Conservation (phyloP, 257 asterid species). For the Echium plantagineum region DNA sequence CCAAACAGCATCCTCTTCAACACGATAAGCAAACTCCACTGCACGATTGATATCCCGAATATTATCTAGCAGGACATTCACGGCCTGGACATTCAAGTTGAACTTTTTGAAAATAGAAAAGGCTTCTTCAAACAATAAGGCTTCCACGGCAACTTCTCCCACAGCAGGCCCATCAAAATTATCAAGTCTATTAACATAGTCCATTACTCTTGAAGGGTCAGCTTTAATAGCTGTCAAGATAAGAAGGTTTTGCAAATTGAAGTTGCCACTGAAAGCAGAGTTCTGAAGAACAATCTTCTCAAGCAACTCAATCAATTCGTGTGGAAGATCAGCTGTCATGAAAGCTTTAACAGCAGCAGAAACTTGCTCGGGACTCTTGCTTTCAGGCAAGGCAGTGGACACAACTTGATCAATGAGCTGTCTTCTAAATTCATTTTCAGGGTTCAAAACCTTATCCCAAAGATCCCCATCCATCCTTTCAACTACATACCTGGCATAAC, state of each 20-base stretch:
- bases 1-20: conserved; percentile 98
- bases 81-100: conserved; percentile 98
- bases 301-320: conserved; percentile 92
- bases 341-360: conserved; percentile 99
- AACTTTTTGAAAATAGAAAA: conserved; percentile 94
- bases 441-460: conserved; percentile 90
- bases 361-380: conserved; percentile 99
- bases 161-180: conserved; percentile 99
- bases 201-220: conserved; percentile 96
- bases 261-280: conserved; percentile 98
- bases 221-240: conserved; percentile 96
- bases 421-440: conserved; percentile 95
- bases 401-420: conserved; percentile 98
- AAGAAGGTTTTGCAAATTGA: conserved; percentile 84
- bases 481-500: conserved; percentile 69
- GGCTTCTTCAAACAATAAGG: conserved; percentile 86
- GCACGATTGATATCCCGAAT: conserved; percentile 91
- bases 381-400: conserved; percentile 98
- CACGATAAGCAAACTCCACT: conserved; percentile 96
- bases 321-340: conserved; percentile 99
- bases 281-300: conserved; percentile 98
- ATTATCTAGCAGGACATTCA: conserved; percentile 78
- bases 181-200: conserved; percentile 88
- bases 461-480: conserved; percentile 98
- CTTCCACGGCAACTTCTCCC: conserved; percentile 98